Base-by-base conservation (phyloP, 2,329 filamentous ascomycete genomes). In the Byssochlamys sp. region DNA sequence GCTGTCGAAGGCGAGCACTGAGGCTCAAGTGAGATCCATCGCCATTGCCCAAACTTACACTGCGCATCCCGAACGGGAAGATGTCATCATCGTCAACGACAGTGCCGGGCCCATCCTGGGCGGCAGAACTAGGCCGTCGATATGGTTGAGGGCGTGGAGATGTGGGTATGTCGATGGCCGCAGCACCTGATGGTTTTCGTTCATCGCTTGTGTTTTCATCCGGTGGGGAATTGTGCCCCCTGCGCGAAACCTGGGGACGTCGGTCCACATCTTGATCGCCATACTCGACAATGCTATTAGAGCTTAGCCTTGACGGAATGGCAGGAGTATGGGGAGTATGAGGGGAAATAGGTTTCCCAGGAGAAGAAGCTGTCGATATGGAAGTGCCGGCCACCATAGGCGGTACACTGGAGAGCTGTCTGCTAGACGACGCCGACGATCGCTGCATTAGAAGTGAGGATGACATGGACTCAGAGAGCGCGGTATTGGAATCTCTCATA, bases 251-350 rank as follows among this genome's bases (percentile, higher is more conserved):
- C 25, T 67, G 62, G 39, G 64, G 63, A 55, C 70, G 64, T 58
- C 67, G 65, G 61, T 66, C 69, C 62, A 63, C 69, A 56, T 70
- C 74, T 52, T 66, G 69, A 48, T 73, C 74, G 55, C 77, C 73
- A 66, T 90, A 88, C 62, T 90, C 87, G 50, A 85, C 85, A 59
- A 94, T 90, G 55, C 89, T 94, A 67, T 95, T 91, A 61, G 94
- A 90, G 68, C 90, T 95, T 25, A 99, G 77, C n/a, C 94, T 84
- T 6, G 91, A 96, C 24, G 92, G 92, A 28, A 97, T 90, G 10
- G 91, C 91, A 3, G 94, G 94, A 0, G 91, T 95, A 67, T 97
- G 91, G 1, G 91, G 90, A 0, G 90, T 96, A 68, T 92, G 90
- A 9, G 89, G 91, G 2, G 90, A 96, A 19, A 95, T 82, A 0